Conservation (phyloP, 2,329 filamentous ascomycete species). For the Cladosporium sp. region DNA sequence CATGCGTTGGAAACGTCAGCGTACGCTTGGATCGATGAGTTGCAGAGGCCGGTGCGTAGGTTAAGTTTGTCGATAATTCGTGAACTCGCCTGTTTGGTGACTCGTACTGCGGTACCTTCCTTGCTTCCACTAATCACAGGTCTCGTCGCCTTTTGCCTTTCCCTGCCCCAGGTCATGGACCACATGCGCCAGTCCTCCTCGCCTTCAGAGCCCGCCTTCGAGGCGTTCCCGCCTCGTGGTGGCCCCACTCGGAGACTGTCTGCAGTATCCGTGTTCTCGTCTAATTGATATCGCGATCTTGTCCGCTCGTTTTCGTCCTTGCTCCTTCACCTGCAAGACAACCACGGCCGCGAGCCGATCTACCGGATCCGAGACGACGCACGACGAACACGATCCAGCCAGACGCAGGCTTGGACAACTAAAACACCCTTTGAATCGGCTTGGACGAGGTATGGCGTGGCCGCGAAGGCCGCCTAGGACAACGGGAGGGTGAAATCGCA, state of each 20-base stretch:
- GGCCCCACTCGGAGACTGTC: constrained; percentile 1
- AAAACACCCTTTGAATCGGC: not conserved
- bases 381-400: not conserved
- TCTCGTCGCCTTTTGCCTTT: not conserved
- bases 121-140: constrained; percentile 1
- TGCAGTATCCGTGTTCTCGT: constrained; percentile 1
- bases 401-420: no score
- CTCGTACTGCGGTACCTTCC: constrained; percentile 6
- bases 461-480: constrained; percentile 12
- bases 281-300: constrained; percentile 10
- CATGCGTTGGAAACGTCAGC: not conserved
- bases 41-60: constrained; percentile 4
- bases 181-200: not conserved
- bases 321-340: not conserved
- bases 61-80: not conserved
- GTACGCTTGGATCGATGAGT: not conserved
- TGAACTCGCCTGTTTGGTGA: constrained; percentile 9
- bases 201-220: constrained; percentile 4
- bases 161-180: constrained; percentile 10
- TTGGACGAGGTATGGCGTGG: constrained; percentile 5
- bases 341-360: not conserved
- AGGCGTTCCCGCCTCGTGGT: constrained; percentile 11
- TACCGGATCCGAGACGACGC: not conserved
- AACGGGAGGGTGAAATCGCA: constrained; percentile 8
- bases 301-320: not conserved